A percentile compares a stretch with the other conserved stretches of the same genome.
phyloP scores from a whole-genome alignment of 352 stramenopile genomes.

The Paralagenidium karlingii region DNA sequence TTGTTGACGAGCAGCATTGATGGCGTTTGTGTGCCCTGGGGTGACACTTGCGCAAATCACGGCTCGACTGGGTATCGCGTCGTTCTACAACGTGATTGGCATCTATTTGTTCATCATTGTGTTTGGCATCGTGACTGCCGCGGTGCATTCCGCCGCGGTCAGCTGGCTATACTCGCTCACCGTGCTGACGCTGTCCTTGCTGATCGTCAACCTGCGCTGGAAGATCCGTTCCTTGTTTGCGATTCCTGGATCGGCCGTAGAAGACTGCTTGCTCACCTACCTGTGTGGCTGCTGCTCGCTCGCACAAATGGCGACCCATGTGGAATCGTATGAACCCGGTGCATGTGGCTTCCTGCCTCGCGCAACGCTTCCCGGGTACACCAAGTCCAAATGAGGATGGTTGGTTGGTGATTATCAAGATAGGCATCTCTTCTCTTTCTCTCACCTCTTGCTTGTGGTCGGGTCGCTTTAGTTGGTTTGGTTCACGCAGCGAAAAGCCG shows the following conservation, averaged over 20 bases:
- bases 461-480: no score
- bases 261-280: slow-evolving; percentile 19
- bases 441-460: no score
- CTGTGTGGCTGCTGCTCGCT: slow-evolving; percentile 29
- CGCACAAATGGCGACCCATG: slow-evolving; percentile 34
- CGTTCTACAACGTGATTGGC: slow-evolving; percentile 21
- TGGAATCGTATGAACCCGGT: slow-evolving; percentile 23
- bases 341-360: slow-evolving; percentile 13
- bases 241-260: slow-evolving; percentile 21
- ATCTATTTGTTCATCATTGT: slow-evolving; percentile 17
- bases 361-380: slow-evolving; percentile 28
- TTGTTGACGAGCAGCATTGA: slow-evolving; percentile 4
- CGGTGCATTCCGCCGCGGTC: slow-evolving; percentile 11
- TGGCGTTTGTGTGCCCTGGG: slow-evolving; percentile 11
- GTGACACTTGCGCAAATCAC: slow-evolving; percentile 36
- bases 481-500: no score
- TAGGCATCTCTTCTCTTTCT: no score
- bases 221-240: slow-evolving; percentile 40
- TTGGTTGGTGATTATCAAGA: no score
- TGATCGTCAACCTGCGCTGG: slow-evolving; percentile 32
- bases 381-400: no score
- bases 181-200: slow-evolving; percentile 15
- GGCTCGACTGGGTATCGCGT: slow-evolving; percentile 20
- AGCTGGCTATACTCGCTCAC: slow-evolving; percentile 14
- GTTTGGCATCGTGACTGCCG: slow-evolving; percentile 16